A percentile compares a stretch with the other conserved stretches of the same genome.
Conservation (phyloP, 306 rosid genomes). For the Acacia crassicarpa region DNA sequence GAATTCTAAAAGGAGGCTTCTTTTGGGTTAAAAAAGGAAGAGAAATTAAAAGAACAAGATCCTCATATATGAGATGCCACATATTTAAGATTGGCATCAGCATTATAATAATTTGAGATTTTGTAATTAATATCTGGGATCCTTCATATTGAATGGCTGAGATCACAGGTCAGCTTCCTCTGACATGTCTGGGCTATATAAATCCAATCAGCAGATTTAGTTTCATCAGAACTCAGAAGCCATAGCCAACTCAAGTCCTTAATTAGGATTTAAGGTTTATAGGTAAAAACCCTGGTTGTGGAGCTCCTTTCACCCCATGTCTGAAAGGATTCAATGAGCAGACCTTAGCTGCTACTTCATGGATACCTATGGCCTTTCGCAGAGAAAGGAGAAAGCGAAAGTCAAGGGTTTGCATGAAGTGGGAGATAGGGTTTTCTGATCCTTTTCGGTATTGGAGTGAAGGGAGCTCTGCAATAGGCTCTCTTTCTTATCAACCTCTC, state of each 20-base stretch:
- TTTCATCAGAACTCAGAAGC: background rate
- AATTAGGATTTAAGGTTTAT: background rate
- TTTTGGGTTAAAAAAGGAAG: background rate
- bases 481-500: background rate
- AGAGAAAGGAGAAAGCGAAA: background rate
- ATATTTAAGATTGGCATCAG: background rate
- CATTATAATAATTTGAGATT: background rate
- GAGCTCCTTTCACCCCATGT: background rate
- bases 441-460: too few species aligned
- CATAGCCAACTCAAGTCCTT: background rate
- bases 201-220: background rate
- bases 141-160: background rate
- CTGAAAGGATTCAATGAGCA: background rate
- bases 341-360: background rate
- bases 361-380: background rate
- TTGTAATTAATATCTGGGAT: background rate
- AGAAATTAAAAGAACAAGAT: background rate
- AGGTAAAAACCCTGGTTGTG: background rate
- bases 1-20: background rate
- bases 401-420: background rate
- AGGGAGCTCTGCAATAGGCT: background rate
- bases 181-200: background rate
- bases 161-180: background rate
- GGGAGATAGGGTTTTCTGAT: background rate
- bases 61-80: background rate